A percentile compares a stretch with the other conserved stretches of the same genome.
phyloP scores from a whole-genome alignment of 169 alveolate species.

The Cryptosporidium bovis region DNA sequence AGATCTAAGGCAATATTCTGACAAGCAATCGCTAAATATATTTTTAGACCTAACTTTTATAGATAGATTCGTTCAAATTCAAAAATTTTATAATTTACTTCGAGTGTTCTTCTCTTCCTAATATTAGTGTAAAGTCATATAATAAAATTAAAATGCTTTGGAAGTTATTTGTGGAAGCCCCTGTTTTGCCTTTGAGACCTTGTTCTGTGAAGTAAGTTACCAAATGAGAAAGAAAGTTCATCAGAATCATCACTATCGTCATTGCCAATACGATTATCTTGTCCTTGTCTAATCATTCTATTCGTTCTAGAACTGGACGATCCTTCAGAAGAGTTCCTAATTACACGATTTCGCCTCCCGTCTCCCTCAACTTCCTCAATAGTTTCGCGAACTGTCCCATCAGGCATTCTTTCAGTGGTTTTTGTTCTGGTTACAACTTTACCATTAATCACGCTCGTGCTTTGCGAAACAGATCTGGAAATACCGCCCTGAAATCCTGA shows the following conservation, averaged over 20 bases:
- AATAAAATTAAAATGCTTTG: no score
- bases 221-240: conserved; percentile 10
- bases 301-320: not conserved
- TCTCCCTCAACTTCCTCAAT: conserved; percentile 69
- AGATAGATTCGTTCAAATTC: no score
- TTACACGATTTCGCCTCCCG: conserved; percentile 54
- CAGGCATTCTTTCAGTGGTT: conserved; percentile 66
- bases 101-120: no score
- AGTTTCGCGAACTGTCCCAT: conserved; percentile 64
- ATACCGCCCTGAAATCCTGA: conserved; percentile 54
- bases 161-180: not conserved
- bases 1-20: no score
- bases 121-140: no score
- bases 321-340: conserved; percentile 40
- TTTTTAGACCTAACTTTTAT: no score
- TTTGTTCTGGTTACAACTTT: conserved; percentile 58
- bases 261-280: not conserved
- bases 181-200: conserved; percentile 55
- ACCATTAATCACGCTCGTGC: conserved; percentile 67
- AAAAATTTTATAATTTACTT: no score
- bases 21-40: no score
- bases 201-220: conserved; percentile 64
- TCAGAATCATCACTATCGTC: not conserved
- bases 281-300: conserved; percentile 73
- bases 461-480: conserved; percentile 61